Percentiles rank a stretch among this genome's conserved stretches.
Evolutionary conservation across 2,329 filamentous ascomycete species (phyloP).

Genomic region (Plectosphaerella sp.): DNA sequence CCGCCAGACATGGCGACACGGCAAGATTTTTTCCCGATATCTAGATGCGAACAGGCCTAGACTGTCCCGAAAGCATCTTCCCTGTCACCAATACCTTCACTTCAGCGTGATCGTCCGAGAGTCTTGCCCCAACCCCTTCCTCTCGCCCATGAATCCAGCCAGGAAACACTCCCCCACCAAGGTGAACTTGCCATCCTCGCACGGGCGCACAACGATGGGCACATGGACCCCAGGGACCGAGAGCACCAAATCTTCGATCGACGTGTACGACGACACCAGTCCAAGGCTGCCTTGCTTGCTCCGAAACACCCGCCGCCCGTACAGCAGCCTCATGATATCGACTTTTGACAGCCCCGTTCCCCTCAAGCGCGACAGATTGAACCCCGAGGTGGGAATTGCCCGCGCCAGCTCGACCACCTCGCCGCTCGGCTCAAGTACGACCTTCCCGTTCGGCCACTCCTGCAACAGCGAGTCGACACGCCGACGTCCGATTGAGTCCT

Average conservation of each 20-base stretch:
- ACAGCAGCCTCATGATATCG: not conserved
- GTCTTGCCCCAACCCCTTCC: not conserved
- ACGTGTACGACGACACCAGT: not conserved
- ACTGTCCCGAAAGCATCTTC: too few species aligned
- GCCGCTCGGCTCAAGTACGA: not conserved
- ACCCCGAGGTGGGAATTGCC: not conserved
- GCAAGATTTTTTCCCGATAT: too few species aligned
- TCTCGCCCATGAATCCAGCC: not conserved
- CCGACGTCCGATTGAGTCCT: not conserved
- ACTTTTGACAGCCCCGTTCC: not conserved
- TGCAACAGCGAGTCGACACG: not conserved
- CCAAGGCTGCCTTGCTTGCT: not conserved
- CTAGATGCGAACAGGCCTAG: too few species aligned
- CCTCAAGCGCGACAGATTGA: not conserved
- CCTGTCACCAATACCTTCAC: not conserved
- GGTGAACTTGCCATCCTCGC: not conserved
- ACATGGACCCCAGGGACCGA: not conserved
- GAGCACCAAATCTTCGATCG: not conserved
- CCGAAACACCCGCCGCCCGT: not conserved
- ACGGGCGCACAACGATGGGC: not conserved
- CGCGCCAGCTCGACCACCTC: not conserved
- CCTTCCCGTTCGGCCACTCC: not conserved
- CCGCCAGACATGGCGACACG: too few species aligned
- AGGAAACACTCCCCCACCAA: not conserved
- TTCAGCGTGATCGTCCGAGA: not conserved